These are phyloP conservation scores for Balamuthia mandrillaris DNA, from an alignment of 208 protist species.

Conservation along the genomic window DNA sequence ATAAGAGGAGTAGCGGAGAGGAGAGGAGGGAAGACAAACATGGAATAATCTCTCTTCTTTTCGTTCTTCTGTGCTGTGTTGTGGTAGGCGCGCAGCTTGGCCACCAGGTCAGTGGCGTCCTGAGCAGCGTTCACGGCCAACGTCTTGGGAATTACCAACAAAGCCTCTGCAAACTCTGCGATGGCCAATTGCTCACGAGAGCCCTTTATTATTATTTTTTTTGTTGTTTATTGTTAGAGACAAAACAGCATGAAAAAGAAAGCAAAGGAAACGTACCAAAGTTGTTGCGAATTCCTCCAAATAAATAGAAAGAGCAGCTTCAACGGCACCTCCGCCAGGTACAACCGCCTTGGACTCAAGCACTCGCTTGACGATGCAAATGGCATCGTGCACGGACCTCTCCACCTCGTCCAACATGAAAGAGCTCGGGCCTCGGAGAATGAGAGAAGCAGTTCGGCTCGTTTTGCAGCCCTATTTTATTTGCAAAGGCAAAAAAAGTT, in stretches of 20 bases:
- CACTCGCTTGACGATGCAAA: conserved; percentile 97
- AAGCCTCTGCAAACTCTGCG: conserved; percentile 94
- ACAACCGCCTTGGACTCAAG: conserved; percentile 95
- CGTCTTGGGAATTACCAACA: conserved; percentile 98
- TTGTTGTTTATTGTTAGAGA: conserved; percentile 5
- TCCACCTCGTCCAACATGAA: conserved; percentile 97
- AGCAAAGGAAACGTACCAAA: conserved; percentile 60
- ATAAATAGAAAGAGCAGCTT: conserved; percentile 96
- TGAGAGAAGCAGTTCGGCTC: conserved; percentile 87
- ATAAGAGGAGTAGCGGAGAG: background rate
- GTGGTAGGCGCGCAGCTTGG: conserved; percentile 95
- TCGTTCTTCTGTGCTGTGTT: conserved; percentile 80
- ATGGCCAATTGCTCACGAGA: conserved; percentile 98
- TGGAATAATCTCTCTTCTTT: conserved; percentile 65
- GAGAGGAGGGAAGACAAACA: background rate
- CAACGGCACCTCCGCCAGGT: conserved; percentile 96
- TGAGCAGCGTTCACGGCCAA: conserved; percentile 96
- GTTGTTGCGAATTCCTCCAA: conserved; percentile 95
- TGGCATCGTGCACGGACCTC: conserved; percentile 95
- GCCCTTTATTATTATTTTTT: conserved; percentile 7
- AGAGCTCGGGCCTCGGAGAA: conserved; percentile 97
- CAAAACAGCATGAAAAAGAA: background rate
- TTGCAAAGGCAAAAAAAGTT: background rate
- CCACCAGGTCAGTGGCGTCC: conserved; percentile 97
- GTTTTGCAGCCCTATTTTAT: conserved; percentile 53